phyloP scores from a whole-genome alignment of 106 monocot genomes.

The Allium fistulosum region DNA sequence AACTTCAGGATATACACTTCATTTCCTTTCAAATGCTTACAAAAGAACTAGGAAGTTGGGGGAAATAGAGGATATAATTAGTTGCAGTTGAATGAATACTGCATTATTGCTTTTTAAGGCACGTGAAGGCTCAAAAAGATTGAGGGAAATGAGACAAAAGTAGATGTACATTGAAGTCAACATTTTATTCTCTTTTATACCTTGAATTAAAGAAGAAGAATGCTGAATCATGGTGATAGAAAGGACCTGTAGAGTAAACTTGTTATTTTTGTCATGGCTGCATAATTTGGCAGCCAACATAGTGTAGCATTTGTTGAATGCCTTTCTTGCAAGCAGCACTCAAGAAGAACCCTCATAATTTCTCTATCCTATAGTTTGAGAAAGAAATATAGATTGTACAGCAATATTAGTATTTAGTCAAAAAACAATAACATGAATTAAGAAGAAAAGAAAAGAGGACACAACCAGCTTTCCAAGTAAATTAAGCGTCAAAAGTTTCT shows the following conservation, averaged over 20 bases:
- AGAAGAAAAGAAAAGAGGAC: not conserved
- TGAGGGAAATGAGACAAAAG: no score
- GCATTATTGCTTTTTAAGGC: no score
- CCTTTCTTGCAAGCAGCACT: constrained; percentile 87
- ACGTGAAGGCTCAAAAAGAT: no score
- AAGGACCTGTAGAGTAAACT: constrained; percentile 86
- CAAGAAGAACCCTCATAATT: constrained; percentile 85
- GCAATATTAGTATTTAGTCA: not conserved
- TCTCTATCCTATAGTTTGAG: constrained; percentile 62
- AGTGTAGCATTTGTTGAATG: constrained; percentile 87
- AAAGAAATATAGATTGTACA: not conserved
- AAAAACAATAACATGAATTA: constrained; percentile 1
- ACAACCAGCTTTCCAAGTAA: constrained; percentile 85
- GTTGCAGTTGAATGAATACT: no score
- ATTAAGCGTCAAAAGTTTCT: constrained; percentile 76
- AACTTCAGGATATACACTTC: no score
- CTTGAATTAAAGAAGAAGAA: not conserved
- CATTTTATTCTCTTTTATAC: no score
- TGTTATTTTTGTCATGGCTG: constrained; percentile 86
- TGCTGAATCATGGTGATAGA: not conserved
- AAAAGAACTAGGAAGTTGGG: no score
- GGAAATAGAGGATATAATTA: no score
- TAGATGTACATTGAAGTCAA: no score
- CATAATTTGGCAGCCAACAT: constrained; percentile 90
- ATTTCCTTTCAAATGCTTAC: no score